Percentiles rank a stretch among this genome's conserved stretches.
These are phyloP conservation scores for Trichomonas vaginalis DNA, from an alignment of 208 protist genomes.

Conservation along the genomic window DNA sequence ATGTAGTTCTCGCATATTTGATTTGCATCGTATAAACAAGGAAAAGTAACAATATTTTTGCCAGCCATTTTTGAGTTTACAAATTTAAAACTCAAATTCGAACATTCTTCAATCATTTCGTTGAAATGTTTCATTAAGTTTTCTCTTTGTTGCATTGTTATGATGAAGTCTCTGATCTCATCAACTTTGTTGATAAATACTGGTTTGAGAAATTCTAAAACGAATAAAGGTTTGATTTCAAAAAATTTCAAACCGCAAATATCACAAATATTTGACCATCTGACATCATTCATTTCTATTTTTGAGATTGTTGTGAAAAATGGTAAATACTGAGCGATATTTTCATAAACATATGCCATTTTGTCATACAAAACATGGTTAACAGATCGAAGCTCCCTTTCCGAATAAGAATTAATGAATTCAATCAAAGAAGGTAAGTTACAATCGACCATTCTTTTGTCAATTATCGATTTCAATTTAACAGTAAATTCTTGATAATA, in stretches of 20 bases:
- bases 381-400: not conserved
- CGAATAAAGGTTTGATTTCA: not conserved
- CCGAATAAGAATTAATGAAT: not conserved
- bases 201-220: not conserved
- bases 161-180: not conserved
- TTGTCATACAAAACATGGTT: not conserved
- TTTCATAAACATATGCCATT: not conserved
- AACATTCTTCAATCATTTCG: not conserved
- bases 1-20: not conserved
- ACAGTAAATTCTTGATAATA: not conserved
- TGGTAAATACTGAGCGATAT: not conserved
- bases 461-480: not conserved
- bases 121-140: not conserved
- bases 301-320: not conserved
- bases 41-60: not conserved
- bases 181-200: not conserved
- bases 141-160: not conserved
- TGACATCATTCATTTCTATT: not conserved
- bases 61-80: not conserved
- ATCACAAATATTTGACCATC: not conserved
- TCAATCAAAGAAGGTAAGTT: not conserved
- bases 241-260: not conserved
- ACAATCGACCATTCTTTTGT: not conserved
- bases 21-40: not conserved
- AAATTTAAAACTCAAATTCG: not conserved